phyloP scores from a whole-genome alignment of 441 rosid genomes.

The Corymbia citriodora region DNA sequence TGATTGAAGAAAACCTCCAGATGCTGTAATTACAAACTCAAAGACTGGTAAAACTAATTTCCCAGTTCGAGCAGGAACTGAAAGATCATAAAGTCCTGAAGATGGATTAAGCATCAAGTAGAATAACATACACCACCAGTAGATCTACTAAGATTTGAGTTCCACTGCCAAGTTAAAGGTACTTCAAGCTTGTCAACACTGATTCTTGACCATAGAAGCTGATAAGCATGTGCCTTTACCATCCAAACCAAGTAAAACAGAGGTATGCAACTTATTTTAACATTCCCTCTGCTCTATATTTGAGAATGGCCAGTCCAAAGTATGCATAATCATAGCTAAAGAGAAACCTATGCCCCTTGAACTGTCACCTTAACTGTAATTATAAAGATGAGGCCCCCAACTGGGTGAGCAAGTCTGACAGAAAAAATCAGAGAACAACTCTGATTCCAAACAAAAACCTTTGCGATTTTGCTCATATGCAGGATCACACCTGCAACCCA shows the following conservation, averaged over 20 bases:
- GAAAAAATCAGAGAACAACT: neutral
- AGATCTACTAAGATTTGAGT: neutral
- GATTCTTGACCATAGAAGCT: neutral
- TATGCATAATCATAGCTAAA: neutral
- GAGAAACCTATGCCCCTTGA: neutral
- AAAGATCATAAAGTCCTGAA: neutral
- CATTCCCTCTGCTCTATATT: neutral
- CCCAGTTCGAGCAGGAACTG: neutral
- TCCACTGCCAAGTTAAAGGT: neutral
- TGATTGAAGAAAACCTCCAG: neutral
- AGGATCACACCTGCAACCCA: neutral
- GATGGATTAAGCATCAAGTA: neutral
- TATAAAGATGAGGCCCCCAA: neutral
- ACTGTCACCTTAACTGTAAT: neutral
- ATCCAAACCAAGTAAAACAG: neutral
- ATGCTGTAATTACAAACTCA: neutral
- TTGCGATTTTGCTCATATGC: neutral
- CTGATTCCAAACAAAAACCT: neutral
- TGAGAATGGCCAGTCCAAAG: neutral
- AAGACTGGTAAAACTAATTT: neutral
- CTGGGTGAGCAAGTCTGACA: neutral
- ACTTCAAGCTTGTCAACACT: neutral
- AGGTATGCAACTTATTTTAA: neutral
- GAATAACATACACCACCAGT: neutral
- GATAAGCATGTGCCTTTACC: neutral